These are phyloP conservation scores for Juglanconis sp. DNA, from an alignment of 2,329 filamentous ascomycete genomes.

Conservation along the genomic window DNA sequence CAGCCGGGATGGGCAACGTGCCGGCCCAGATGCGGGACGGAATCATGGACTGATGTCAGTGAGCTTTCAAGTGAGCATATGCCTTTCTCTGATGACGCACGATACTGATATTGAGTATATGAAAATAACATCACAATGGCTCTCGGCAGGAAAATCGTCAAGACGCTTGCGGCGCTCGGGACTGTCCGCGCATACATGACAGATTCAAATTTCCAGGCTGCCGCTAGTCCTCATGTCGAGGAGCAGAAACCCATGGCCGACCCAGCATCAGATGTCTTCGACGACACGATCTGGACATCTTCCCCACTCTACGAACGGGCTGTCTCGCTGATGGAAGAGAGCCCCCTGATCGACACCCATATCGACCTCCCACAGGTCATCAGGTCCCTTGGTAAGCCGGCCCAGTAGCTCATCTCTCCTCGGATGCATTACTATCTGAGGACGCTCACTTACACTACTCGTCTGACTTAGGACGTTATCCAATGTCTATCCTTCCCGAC, in stretches of 20 bases:
- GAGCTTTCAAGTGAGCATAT: too few species aligned
- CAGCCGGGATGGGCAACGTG: too few species aligned
- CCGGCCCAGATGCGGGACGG: too few species aligned
- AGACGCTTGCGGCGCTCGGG: too few species aligned
- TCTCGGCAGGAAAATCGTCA: too few species aligned
- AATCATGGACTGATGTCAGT: too few species aligned
- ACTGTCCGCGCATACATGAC: too few species aligned
- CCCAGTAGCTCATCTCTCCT: conserved; percentile 24
- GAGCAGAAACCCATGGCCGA: conserved; percentile 3
- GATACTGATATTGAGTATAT: too few species aligned
- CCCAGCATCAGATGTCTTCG: neutral
- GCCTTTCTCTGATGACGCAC: too few species aligned
- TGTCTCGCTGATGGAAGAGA: conserved; percentile 8
- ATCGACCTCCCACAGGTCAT: conserved; percentile 30
- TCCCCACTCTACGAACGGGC: conserved; percentile 1
- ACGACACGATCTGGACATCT: conserved; percentile 5
- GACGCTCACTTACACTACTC: conserved; percentile 28
- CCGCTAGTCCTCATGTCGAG: neutral
- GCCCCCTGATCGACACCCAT: conserved; percentile 33
- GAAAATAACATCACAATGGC: too few species aligned
- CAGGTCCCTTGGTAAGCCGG: conserved; percentile 15
- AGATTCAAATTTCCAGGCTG: neutral
- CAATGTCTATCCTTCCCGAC: conserved; percentile 5
- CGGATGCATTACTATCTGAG: conserved; percentile 31
- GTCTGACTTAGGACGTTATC: neutral